Conservation (phyloP, 305 asterid species). For the Vinca major region DNA sequence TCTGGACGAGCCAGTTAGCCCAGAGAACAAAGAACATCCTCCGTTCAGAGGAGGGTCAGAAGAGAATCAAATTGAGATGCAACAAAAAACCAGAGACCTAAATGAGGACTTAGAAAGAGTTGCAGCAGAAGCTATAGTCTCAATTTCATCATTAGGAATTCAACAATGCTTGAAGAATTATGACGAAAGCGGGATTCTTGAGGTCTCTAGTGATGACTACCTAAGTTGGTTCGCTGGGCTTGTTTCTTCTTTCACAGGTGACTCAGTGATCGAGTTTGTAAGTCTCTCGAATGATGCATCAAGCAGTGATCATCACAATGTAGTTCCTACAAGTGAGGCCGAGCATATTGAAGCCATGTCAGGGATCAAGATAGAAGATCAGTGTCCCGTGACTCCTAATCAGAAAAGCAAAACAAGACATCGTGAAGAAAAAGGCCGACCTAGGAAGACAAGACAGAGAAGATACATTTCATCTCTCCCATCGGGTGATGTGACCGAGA, state of each 20-base stretch:
- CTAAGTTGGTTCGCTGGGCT: constrained; percentile 47
- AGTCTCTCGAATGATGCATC: constrained; percentile 2
- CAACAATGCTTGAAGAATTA: constrained; percentile 10
- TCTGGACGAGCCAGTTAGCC: constrained; percentile 43
- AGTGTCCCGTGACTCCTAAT: background rate
- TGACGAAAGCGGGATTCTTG: constrained; percentile 12
- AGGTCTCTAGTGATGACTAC: constrained; percentile 16
- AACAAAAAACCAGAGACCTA: constrained; percentile 10
- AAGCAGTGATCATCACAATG: background rate
- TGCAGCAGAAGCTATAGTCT: constrained; percentile 53
- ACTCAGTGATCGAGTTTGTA: constrained; percentile 16
- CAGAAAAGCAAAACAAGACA: background rate
- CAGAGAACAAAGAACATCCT: constrained; percentile 49
- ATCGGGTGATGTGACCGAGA: constrained; percentile 8
- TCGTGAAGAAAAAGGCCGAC: background rate
- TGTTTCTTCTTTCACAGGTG: constrained; percentile 30
- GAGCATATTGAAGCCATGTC: no score
- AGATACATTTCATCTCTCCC: constrained; percentile 12
- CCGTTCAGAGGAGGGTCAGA: constrained; percentile 45
- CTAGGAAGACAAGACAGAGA: constrained; percentile 6
- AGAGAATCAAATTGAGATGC: constrained; percentile 23
- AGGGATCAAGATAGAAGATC: background rate
- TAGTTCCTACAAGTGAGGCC: no score
- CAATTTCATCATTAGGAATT: constrained; percentile 24
- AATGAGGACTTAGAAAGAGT: constrained; percentile 21